Conservation (phyloP, 148 eudicot genomes). For the Camellia granthamiana region DNA sequence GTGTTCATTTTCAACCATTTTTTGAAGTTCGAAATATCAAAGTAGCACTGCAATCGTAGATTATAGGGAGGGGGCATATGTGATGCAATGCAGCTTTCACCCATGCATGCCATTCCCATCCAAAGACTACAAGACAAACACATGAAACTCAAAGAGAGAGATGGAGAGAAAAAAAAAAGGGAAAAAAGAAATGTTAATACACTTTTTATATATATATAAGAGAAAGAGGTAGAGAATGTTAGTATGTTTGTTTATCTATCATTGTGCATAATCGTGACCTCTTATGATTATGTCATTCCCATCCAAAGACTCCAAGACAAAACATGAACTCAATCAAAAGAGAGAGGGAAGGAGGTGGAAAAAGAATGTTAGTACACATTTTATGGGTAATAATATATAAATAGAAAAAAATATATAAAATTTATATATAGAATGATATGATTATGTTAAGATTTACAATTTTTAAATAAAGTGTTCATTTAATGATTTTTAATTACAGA, state of each 20-base stretch:
- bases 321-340: not conserved
- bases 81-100: conserved; percentile 44
- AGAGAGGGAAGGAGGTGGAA: not conserved
- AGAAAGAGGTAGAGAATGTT: not conserved
- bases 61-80: too few relatives aligned
- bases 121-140: conserved; percentile 53
- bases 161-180: not conserved
- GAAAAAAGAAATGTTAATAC: not conserved
- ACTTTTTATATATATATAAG: not conserved
- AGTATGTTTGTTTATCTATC: conserved; percentile 15
- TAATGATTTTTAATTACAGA: too few relatives aligned
- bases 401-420: too few relatives aligned
- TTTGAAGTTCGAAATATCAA: conserved; percentile 10
- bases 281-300: conserved; percentile 43
- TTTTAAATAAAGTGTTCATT: too few relatives aligned
- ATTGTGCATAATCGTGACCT: too few relatives aligned
- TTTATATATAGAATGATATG: too few relatives aligned
- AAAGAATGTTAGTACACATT: not conserved
- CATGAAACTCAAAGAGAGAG: not conserved
- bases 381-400: too few relatives aligned
- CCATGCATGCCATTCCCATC: conserved; percentile 68
- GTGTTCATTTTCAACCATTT: too few relatives aligned
- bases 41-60: not conserved
- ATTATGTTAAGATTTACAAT: too few relatives aligned
- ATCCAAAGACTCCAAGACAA: conserved; percentile 58